These are phyloP conservation scores for Penicillium sp. DNA, from an alignment of 2,329 filamentous ascomycete genomes.

Conservation along the genomic window DNA sequence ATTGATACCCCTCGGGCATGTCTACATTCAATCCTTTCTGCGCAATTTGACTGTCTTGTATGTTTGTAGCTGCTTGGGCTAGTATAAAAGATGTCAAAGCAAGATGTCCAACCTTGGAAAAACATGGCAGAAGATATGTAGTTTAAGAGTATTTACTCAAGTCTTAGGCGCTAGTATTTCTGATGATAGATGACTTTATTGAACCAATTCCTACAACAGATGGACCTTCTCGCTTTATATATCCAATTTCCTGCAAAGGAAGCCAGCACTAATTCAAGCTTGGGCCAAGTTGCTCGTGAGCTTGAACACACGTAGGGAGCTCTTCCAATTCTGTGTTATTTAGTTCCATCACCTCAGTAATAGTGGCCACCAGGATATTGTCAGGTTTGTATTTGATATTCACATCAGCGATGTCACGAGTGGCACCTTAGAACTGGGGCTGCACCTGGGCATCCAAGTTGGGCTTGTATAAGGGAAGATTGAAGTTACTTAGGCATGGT, in stretches of 20 bases:
- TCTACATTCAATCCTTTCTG: neutral
- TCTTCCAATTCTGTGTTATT: neutral
- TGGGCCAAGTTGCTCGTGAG: neutral
- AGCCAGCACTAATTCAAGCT: neutral
- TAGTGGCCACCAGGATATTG: neutral
- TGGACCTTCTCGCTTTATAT: neutral
- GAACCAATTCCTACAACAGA: neutral
- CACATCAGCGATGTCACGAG: neutral
- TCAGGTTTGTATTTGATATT: neutral
- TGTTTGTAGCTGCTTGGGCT: neutral
- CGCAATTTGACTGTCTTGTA: neutral
- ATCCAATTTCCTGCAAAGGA: neutral
- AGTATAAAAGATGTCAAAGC: neutral
- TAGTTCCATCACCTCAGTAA: neutral
- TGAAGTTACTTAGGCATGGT: neutral
- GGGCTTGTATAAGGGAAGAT: neutral
- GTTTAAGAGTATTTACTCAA: neutral
- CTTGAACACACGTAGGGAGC: neutral
- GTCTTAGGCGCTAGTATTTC: neutral
- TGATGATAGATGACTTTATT: neutral
- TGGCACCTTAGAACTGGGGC: too few species aligned
- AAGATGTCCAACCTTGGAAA: neutral
- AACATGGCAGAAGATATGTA: neutral
- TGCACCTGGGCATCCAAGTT: neutral
- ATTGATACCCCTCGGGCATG: constrained; percentile 6